phyloP scores from a whole-genome alignment of 805 yeast species.

The Nakazawaea populi region DNA sequence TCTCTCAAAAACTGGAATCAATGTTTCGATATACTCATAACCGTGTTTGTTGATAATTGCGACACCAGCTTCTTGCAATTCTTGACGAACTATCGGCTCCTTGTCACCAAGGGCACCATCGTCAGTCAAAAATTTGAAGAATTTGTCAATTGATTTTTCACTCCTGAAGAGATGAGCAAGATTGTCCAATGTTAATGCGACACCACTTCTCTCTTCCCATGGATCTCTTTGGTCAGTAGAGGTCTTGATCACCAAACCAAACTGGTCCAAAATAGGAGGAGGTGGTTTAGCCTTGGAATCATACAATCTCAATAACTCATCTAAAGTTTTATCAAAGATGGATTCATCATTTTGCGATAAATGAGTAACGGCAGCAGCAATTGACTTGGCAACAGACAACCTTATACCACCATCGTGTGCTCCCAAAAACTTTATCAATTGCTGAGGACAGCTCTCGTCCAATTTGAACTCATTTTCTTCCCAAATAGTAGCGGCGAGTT shows the following conservation, averaged over 20 bases:
- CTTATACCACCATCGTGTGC: conserved; percentile 63
- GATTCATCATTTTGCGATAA: conserved; percentile 19
- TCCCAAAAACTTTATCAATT: conserved; percentile 45
- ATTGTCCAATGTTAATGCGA: conserved; percentile 60
- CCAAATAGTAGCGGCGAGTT: conserved; percentile 80
- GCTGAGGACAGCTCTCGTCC: conserved; percentile 34
- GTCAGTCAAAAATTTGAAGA: conserved; percentile 62
- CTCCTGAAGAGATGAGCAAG: conserved; percentile 42
- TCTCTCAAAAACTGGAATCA: conserved; percentile 77
- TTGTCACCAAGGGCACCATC: conserved; percentile 70
- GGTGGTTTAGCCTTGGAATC: conserved; percentile 62
- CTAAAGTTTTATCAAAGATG: conserved; percentile 29
- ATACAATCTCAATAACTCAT: conserved; percentile 49
- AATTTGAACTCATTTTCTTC: conserved; percentile 60
- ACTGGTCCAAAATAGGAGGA: conserved; percentile 70
- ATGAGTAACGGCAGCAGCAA: conserved; percentile 49
- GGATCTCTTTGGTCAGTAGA: conserved; percentile 55
- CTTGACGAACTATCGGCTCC: conserved; percentile 67
- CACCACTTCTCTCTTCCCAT: conserved; percentile 84
- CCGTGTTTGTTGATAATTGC: conserved; percentile 66
- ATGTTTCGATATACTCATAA: conserved; percentile 53
- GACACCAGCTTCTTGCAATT: conserved; percentile 86
- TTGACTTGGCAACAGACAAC: conserved; percentile 63
- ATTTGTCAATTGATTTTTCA: conserved; percentile 36
- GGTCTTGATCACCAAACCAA: conserved; percentile 67